These are phyloP conservation scores for Penicillium dipodomyicola DNA, from an alignment of 495 filamentous ascomycete genomes.

Conservation along the genomic window DNA sequence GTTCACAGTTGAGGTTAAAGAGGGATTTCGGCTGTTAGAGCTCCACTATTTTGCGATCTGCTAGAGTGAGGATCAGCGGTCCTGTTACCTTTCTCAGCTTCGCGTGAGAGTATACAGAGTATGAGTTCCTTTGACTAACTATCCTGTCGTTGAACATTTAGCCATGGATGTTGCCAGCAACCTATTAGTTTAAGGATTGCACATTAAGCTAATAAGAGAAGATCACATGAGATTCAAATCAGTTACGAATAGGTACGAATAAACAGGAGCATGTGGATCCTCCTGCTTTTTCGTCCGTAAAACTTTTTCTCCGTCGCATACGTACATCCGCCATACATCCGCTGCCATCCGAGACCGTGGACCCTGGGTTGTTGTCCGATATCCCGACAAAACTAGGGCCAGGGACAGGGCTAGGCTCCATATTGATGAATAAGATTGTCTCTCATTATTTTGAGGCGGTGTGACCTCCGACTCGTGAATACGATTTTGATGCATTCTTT, in stretches of 20 bases:
- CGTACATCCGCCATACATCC: slow-evolving; percentile 6
- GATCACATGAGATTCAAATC: not conserved
- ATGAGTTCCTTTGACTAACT: not conserved
- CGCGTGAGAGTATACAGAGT: not conserved
- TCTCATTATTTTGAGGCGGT: not conserved
- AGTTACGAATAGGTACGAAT: not conserved
- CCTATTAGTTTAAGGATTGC: not conserved
- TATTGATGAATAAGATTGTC: not conserved
- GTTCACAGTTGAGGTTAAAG: too few species aligned
- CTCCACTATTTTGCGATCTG: slow-evolving; percentile 1
- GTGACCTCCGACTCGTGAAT: not conserved
- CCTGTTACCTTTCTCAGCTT: not conserved
- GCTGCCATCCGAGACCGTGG: slow-evolving; percentile 6
- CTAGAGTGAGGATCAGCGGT: not conserved
- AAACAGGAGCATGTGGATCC: not conserved
- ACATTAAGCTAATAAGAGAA: not conserved
- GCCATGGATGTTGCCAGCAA: not conserved
- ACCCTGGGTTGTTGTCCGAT: not conserved
- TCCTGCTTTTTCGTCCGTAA: not conserved
- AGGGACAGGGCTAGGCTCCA: not conserved
- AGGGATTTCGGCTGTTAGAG: not conserved
- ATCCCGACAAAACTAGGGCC: not conserved
- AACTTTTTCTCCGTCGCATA: not conserved
- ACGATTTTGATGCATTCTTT: not conserved
- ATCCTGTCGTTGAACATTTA: too few species aligned